Percentiles rank a stretch among this genome's conserved stretches.
Conservation (phyloP, 192 early-diverging fungal species). For the Entrophospora sp. region DNA sequence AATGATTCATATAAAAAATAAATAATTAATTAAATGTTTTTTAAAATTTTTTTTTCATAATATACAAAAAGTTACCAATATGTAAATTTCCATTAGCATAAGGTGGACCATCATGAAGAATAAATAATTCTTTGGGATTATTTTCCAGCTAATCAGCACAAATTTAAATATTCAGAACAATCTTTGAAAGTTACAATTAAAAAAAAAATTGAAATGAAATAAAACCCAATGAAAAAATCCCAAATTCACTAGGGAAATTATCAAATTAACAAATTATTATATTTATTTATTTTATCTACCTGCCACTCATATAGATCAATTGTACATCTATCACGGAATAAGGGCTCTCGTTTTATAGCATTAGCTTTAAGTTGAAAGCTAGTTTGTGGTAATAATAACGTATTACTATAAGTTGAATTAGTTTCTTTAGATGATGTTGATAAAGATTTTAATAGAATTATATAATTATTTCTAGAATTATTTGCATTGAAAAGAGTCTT, state of each 20-base stretch:
- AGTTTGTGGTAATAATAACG: conserved; percentile 64
- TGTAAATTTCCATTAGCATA: conserved; percentile 74
- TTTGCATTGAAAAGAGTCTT: too few species aligned
- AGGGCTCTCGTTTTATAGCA: conserved; percentile 47
- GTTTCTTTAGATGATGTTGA: too few species aligned
- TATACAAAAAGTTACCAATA: conserved; percentile 22
- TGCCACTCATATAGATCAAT: conserved; percentile 66
- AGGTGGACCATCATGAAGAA: conserved; percentile 75
- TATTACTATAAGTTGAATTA: conserved; percentile 42
- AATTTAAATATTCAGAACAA: too few species aligned
- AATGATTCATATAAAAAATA: neutral
- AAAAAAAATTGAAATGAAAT: too few species aligned
- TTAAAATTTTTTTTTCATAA: too few species aligned
- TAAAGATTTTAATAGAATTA: too few species aligned
- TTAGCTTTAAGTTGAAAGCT: conserved; percentile 59
- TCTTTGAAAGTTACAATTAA: too few species aligned
- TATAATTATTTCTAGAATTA: too few species aligned
- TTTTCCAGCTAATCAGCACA: conserved; percentile 50
- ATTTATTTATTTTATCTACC: conserved; percentile 25
- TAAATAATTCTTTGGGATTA: conserved; percentile 58
- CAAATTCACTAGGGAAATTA: too few species aligned
- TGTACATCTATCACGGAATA: conserved; percentile 53
- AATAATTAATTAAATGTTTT: neutral
- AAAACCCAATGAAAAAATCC: too few species aligned
- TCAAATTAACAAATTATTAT: neutral